Base-by-base conservation (phyloP, 2,329 filamentous ascomycete species). In the Paecilomyces sp. region DNA sequence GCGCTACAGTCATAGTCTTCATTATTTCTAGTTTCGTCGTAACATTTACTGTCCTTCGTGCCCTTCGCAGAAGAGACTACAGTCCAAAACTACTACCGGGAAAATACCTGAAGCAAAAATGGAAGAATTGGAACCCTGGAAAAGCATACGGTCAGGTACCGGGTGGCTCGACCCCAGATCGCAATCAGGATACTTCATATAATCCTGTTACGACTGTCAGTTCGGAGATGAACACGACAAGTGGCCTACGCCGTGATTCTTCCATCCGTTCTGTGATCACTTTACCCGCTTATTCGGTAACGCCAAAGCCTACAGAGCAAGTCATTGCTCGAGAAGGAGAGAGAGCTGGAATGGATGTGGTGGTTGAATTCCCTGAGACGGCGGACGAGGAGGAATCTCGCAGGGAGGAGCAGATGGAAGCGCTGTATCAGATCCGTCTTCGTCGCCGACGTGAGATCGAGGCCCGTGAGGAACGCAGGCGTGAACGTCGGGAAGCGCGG, bases 251-350 rank as follows among this genome's bases (percentile, higher is more conserved):
- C 70, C 85, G 93, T 33, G 89, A 93, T 67, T 92, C 90, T 1
- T 95, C 91, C 8, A 82, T 97, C 54, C 88, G 93, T 58, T 96
- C 91, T n/a, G 87, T 97, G 59, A 94, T 97, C 83, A 97, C 94
- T 0, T 78, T 99, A 2, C 94, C 94, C 0, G 84, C 90, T 0
- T 99, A 99, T 73, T 88, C 89, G 2, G 83, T 82, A 15, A 85
- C 85, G 30, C 85, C 91, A 0, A 82, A 85, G 56, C 87, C 89
- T 22, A 87, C 85, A 54, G 94, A 99, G 74, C 87, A 88, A 65
- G 87, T 97, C 1, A 81, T 97, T 55, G 94, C 87, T 7, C 85
- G 92, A 4, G 94, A 96, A 74, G 94, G 94, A 56, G 94, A 99
- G 72, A 84, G 94, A 61, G 93, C 83, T 57, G 94, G 94, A 7